Conservation (phyloP, 1,284 basidiomycete species). For the Mycosarcoma maydis region DNA sequence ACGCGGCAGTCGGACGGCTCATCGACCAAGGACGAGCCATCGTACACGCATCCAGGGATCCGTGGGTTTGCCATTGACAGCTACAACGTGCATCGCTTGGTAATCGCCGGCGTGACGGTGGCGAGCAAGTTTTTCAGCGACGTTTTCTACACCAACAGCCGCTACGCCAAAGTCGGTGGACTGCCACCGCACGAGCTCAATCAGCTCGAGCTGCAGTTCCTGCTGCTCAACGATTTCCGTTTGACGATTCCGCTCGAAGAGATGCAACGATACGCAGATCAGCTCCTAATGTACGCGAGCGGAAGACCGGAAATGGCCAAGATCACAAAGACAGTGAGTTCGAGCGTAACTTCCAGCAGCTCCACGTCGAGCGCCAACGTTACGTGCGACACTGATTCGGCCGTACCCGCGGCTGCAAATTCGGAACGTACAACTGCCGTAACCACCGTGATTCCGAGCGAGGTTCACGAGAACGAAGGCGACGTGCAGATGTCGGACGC, state of each 20-base stretch:
- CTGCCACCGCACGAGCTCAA: slow-evolving; percentile 93
- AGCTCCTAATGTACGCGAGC: slow-evolving; percentile 73
- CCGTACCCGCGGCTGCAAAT: background rate
- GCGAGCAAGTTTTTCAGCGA: slow-evolving; percentile 99
- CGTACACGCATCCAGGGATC: slow-evolving; percentile 53
- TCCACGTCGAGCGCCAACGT: background rate
- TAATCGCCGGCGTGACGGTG: slow-evolving; percentile 97
- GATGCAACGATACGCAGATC: slow-evolving; percentile 93
- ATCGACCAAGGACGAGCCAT: slow-evolving; percentile 3
- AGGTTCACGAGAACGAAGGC: slow-evolving; percentile 26
- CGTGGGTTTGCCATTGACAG: slow-evolving; percentile 92
- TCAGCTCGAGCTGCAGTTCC: slow-evolving; percentile 94
- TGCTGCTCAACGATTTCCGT: slow-evolving; percentile 93
- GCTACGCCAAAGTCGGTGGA: slow-evolving; percentile 97
- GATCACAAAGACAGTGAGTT: slow-evolving; percentile 19
- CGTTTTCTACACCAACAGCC: slow-evolving; percentile 99
- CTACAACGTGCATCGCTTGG: slow-evolving; percentile 93
- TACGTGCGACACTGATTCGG: background rate
- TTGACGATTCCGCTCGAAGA: slow-evolving; percentile 87
- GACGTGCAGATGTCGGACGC: slow-evolving; percentile 40
- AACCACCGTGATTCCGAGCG: background rate
- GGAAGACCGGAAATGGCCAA: slow-evolving; percentile 39
- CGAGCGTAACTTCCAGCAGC: background rate
- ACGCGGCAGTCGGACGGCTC: slow-evolving; percentile 11
- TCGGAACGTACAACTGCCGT: background rate